These are phyloP conservation scores for Rosa multiflora DNA, from an alignment of 306 rosid genomes.

Conservation along the genomic window DNA sequence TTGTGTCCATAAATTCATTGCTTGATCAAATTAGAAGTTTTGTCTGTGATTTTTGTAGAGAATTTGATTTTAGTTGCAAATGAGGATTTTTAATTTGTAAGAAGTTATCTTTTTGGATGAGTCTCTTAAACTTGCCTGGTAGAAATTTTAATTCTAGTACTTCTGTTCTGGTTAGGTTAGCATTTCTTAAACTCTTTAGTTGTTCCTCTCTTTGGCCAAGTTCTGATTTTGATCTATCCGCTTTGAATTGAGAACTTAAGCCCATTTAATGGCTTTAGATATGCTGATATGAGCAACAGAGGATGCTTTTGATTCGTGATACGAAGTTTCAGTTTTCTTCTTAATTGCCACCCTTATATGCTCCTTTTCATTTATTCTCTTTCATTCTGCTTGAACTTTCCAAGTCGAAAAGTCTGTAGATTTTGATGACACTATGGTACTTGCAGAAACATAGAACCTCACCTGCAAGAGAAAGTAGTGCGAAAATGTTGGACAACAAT, in stretches of 20 bases:
- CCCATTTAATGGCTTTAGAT: background rate
- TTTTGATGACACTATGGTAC: background rate
- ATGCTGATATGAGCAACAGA: background rate
- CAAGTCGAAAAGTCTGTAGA: background rate
- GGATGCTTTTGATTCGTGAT: background rate
- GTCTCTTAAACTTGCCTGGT: background rate
- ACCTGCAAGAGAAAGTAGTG: constrained; percentile 1
- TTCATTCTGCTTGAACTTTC: background rate
- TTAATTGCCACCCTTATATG: background rate
- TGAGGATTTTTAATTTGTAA: background rate
- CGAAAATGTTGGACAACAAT: constrained; percentile 15
- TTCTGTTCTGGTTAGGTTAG: background rate
- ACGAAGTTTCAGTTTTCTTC: background rate
- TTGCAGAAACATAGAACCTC: constrained; percentile 21
- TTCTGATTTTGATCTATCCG: background rate
- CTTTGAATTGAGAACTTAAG: background rate
- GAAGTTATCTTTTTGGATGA: background rate
- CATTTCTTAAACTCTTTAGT: background rate
- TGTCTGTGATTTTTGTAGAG: background rate
- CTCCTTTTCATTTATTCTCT: background rate
- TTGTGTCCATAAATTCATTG: background rate
- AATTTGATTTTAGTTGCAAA: background rate
- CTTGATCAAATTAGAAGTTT: background rate
- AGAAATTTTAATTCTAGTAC: background rate
- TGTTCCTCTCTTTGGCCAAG: background rate